A percentile compares a stretch with the other conserved stretches of the same genome.
Evolutionary conservation across 208 protist species (phyloP).

Genomic region (Endotrypanum monterogeii): DNA sequence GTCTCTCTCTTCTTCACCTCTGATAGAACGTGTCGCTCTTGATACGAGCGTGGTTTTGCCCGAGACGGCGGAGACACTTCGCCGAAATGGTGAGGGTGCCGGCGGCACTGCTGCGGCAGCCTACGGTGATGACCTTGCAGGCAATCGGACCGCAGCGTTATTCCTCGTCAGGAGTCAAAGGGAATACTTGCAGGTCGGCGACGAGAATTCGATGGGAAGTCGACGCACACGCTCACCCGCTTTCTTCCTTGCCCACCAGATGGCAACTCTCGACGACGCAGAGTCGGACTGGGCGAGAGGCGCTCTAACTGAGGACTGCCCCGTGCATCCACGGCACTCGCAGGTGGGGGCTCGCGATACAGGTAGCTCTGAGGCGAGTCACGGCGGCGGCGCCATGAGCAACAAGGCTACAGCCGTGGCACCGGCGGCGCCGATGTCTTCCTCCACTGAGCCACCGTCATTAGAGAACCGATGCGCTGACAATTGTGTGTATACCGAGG

Average conservation of each 20-base stretch:
- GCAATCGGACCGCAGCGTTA: not conserved
- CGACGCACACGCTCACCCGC: not conserved
- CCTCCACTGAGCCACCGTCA: slow-evolving; percentile 12
- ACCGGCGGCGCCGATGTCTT: slow-evolving; percentile 11
- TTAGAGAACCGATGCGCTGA: slow-evolving; percentile 11
- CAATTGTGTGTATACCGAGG: slow-evolving; percentile 16
- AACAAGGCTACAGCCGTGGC: not conserved
- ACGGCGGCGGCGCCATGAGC: not conserved
- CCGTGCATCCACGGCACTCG: not conserved
- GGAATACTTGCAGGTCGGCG: not conserved
- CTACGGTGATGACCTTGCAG: slow-evolving; percentile 6
- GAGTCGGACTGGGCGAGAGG: not conserved
- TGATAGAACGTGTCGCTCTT: not conserved
- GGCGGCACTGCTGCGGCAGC: not conserved
- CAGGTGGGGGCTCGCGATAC: not conserved
- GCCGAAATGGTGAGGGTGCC: not conserved
- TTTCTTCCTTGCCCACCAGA: not conserved
- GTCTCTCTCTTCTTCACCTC: not conserved
- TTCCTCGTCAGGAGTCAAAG: not conserved
- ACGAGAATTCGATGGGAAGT: not conserved
- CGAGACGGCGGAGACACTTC: slow-evolving; percentile 21
- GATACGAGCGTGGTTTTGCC: slow-evolving; percentile 21
- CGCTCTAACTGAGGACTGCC: not conserved
- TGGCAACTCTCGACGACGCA: not conserved
- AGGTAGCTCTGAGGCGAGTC: not conserved